A percentile compares a stretch with the other conserved stretches of the same genome.
Conservation (phyloP, 108 stramenopile genomes). For the Epithemia pelagica region DNA sequence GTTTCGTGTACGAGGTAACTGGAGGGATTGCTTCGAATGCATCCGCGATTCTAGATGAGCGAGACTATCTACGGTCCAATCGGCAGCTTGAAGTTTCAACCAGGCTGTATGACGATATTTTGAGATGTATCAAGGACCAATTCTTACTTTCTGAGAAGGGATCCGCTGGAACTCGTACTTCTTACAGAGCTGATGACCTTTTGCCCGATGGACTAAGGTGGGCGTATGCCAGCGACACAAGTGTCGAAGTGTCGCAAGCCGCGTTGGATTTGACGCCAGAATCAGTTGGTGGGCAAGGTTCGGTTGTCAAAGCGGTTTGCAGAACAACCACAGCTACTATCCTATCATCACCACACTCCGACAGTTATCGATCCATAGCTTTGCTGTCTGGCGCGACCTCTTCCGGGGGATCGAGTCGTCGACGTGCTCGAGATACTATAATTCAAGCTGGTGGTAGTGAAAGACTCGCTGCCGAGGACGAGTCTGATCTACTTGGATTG, state of each 20-base stretch:
- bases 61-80: conserved; percentile 30
- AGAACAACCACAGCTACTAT: conserved; percentile 30
- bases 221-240: neutral
- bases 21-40: conserved; percentile 75
- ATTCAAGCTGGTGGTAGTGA: conserved; percentile 44
- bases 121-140: conserved; percentile 10
- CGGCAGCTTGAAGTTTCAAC: conserved; percentile 18
- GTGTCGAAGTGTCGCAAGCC: neutral
- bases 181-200: neutral
- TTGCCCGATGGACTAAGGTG: neutral
- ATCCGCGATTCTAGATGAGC: conserved; percentile 59
- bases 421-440: conserved; percentile 45
- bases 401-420: conserved; percentile 31
- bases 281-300: conserved; percentile 30
- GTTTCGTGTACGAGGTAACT: conserved; percentile 59
- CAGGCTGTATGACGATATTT: conserved; percentile 26
- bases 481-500: conserved; percentile 34
- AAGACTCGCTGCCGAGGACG: conserved; percentile 27
- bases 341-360: neutral
- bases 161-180: neutral
- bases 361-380: conserved; percentile 24
- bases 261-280: conserved; percentile 2
- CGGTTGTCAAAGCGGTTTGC: conserved; percentile 28
- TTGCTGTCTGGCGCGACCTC: conserved; percentile 49
- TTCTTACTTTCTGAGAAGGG: neutral